Base-by-base conservation (phyloP, 768 basidiomycete genomes). In the Boletus sensibilis region DNA sequence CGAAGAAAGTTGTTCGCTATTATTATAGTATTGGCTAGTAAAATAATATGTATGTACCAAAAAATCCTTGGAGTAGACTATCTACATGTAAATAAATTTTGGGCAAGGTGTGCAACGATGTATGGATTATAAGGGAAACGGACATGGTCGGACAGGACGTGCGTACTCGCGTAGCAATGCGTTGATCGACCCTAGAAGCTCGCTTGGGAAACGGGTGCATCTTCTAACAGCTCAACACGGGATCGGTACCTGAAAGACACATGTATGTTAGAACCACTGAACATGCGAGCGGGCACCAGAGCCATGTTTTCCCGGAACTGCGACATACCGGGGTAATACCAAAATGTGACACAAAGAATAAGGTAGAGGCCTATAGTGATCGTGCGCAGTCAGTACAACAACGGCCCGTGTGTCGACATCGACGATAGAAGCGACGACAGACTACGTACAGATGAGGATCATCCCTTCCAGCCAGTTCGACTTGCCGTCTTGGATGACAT, bases 391-490 rank as follows among this genome's bases (percentile, higher is more conserved):
- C 35, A 59, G 40, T 12, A 54, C 1, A 3, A 42, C 34, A 20
- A 13, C 2, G 38, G n/a, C 14, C 12, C 13, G 4, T n/a, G 31
- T 1, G 5, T 27, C 27, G 20, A 13, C 11, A 11, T 34, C 3
- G 23, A 33, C 3, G n/a, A 13, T 12, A 21, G 16, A 13, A 4
- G 12, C 8, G 5, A 31, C 6, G n/a, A 38, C n/a, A 37, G 16
- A 5, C n/a, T 8, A 63, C 76, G 47, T 61, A 82, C 86, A 84
- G 53, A 92, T 82, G 16, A 92, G 78, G 53, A 92, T 85, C 63
- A 85, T 72, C 21, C 92, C 92, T 71, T 96, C 94, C n/a, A 97
- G 78, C 86, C 94, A 97, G 70, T 95, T 96, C 29, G 87, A 90
- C 67, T 85, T 89, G 13, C 93, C 93, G 62, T 97, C 95, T 47